Evolutionary conservation across 805 yeast species (phyloP), one percentile per base, ranked within the genome.

Genomic region (Lachancea quebecensis): DNA sequence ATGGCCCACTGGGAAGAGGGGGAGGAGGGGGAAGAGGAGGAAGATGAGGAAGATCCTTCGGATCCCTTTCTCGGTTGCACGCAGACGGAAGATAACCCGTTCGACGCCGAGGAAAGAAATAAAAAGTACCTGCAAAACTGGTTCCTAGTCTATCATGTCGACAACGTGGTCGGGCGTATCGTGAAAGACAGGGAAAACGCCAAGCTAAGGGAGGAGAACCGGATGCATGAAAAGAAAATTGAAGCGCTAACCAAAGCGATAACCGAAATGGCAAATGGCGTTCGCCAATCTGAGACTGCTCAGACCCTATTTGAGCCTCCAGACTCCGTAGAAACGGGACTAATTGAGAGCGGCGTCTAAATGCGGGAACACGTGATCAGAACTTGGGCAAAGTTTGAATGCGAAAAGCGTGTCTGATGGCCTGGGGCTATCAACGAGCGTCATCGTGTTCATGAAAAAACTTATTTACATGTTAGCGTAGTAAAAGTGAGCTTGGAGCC

Each of bases 101-200:
- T 43, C 11, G 42, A 38, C 31, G 17, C 17, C 6, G 46, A 43
- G 18, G 46, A 43, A 7, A 18, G 29, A 5, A 38, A 38, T 18
- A 42, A 38, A 17, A 43, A 38, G 30, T 2, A 38, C 27, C 35
- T 38, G 10, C 46, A 43, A 16, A 38, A 43, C 38, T 43, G 46
- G 46, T 43, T 43, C 29, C 14, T 43, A 32, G 41, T 43, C 27
- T 38, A 43, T 35, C 46, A 43, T 31, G 35, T 43, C 12, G 46
- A 43, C 18, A 38, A 38, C 27, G 42, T 43, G 9, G 46, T 38
- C 15, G 42, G 36, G n/a, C 46, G 46, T 27, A 38, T 43, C 33
- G 25, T 34, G n/a, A 43, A 34, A 9, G 16, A 16, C 14, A 32
- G 46, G 21, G 42, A 43, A 18, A 43, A 43, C 29, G 8, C 14